Base-by-base conservation (phyloP, 768 basidiomycete genomes). In the Termitomyces sp. region DNA sequence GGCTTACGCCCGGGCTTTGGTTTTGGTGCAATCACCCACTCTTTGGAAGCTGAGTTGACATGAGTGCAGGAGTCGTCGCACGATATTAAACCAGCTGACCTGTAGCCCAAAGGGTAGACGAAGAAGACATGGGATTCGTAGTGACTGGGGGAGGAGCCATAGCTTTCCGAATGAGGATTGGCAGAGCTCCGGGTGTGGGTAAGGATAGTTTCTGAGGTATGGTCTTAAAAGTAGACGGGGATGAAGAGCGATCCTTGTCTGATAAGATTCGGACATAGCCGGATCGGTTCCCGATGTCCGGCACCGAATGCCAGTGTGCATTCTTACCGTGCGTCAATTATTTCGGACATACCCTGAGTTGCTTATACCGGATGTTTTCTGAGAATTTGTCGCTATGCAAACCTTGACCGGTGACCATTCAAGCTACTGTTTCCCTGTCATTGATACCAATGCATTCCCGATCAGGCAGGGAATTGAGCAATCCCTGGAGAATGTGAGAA, bases 1-100 rank as follows among this genome's bases (percentile, higher is more conserved):
- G 90, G 90, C 73, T 93, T 93, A 45, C 91, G 77, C 17, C 91
- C 91, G 35, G 91, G 91, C 67, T 90, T 93, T 9, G 90, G 87
- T 64, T 88, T 90, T 8, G 91, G 86, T 22, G 86, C 85, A 61
- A 93, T 88, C 58, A 90, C 79, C 91, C 91, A 93, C 68, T 92
- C 88, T 68, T 85, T 91, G n/a, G 89, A 90, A 28, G 90, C 90
- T 90, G 66, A 51, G 32, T 52, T 57, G 53, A 51, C 53, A 61
- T 50, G 55, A 57, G 44, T 46, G 43, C 43, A 53, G 30, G 19
- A 45, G 38, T 37, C 53, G 22, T 40, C 21, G 44, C 15, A 58
- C 53, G 9, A 46, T 30, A 28, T 24, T 30, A 34, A 58, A 51
- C 21, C 17, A 42, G 63, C 70, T 52, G 74, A 88, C 88, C 83